Base-by-base conservation (phyloP, 441 rosid genomes). In the Biscutella laevigata region DNA sequence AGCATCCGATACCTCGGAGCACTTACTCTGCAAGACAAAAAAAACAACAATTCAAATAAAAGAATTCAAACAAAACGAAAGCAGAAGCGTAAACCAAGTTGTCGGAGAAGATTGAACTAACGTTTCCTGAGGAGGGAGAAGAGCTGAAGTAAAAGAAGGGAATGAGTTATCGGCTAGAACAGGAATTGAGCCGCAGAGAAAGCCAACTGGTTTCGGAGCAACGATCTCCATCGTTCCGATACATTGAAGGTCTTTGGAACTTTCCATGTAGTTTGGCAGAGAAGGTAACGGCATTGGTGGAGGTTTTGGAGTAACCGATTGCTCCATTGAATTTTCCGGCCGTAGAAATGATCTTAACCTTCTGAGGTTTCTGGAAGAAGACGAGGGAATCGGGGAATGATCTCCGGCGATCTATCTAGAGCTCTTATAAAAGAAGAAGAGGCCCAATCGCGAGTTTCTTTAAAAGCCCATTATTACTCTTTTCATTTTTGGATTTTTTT, bases 171-270 rank as follows among this genome's bases (percentile, higher is more conserved):
- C 95, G 7, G 94, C 83, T 6, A 81, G 80, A 51, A 90, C 95
- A 10, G 94, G 97, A 14, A 90, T 79, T 3, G 95, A 82, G 21
- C 97, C 97, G 30, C 95, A 86, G 63, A 86, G 91, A 60, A 90
- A 90, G 15, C 95, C 90, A 0, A 81, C 72, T 0, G 95, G 86
- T 41, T 86, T 81, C 0, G 87, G 89, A 16, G 63, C 57, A 13
- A 62, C 74, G 69, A 86, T 80, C 72, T 84, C 97, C 72, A 90
- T 73, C 16, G 39, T 90, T 2, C 94, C 92, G 0, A 86, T 72
- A 67, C 95, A 81, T 57, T 82, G 88, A 6, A 84, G 80, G 55
- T 86, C 94, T 41, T 72, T 57, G 6, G 72, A 79, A 36, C 74
- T 67, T 39, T 70, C 74, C 4, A 51, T 10, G 60, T 78, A 65